Percentiles rank a stretch among this genome's conserved stretches.
Conservation (phyloP, 2,329 filamentous ascomycete species). For the Aspergillus uvarum region DNA sequence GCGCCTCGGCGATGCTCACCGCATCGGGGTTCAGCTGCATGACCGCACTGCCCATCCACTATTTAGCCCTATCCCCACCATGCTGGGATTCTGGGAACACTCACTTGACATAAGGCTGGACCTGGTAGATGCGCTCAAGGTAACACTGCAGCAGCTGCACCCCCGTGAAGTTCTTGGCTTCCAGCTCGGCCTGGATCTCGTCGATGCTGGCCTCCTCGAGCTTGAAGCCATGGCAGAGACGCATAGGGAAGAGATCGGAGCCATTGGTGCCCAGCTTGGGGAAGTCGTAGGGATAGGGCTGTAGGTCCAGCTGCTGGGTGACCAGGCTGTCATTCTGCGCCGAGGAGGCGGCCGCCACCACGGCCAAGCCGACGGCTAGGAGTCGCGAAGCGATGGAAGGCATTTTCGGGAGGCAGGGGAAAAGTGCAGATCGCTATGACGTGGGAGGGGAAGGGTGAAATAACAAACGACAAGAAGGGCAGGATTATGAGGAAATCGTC, state of each 20-base stretch:
- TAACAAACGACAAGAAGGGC: not conserved
- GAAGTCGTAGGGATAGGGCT: constrained; percentile 39
- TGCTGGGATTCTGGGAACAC: not conserved
- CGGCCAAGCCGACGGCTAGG: constrained; percentile 21
- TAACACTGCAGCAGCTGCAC: constrained; percentile 64
- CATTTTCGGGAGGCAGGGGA: not conserved
- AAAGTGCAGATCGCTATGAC: not conserved
- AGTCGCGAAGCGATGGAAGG: constrained; percentile 9
- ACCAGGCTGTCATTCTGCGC: constrained; percentile 26
- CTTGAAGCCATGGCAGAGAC: constrained; percentile 57
- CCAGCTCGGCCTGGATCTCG: constrained; percentile 61
- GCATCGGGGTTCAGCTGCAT: constrained; percentile 69
- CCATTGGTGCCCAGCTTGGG: constrained; percentile 36
- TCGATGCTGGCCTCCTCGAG: constrained; percentile 71
- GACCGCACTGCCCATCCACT: constrained; percentile 38
- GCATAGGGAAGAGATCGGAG: constrained; percentile 60
- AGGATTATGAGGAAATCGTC: not conserved
- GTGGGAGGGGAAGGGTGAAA: not conserved
- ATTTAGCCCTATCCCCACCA: not conserved
- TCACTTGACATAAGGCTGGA: constrained; percentile 64
- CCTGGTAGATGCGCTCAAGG: constrained; percentile 60
- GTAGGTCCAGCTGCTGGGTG: constrained; percentile 34
- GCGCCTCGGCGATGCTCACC: constrained; percentile 58
- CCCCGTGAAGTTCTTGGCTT: constrained; percentile 55
- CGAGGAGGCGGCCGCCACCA: constrained; percentile 10